phyloP scores from a whole-genome alignment of 768 basidiomycete species.

The Tricholoma flavovirens region DNA sequence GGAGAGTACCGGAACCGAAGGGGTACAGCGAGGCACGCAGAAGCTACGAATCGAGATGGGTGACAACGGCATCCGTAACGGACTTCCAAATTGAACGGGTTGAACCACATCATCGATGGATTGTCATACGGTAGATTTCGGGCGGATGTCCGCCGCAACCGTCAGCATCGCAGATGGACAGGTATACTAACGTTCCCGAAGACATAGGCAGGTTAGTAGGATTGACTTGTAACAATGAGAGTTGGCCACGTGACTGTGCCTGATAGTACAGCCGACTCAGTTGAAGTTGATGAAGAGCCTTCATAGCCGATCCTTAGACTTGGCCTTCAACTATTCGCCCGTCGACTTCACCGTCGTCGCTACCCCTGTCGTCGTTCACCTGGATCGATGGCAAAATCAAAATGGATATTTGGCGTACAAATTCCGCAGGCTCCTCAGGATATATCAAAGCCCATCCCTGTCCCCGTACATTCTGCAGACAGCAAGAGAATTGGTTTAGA shows the following conservation, averaged over 20 bases:
- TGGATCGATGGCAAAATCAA: constrained; percentile 23
- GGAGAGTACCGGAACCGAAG: no score
- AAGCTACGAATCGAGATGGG: no score
- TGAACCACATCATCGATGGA: not conserved
- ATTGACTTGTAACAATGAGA: no score
- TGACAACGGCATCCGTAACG: no score
- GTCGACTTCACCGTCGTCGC: not conserved
- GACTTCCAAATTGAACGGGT: not conserved
- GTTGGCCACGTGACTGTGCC: not conserved
- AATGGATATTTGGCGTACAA: constrained; percentile 31
- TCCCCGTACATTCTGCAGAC: constrained; percentile 50
- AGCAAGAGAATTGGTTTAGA: constrained; percentile 93
- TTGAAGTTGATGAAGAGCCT: no score
- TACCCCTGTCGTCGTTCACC: not conserved
- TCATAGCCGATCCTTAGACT: no score
- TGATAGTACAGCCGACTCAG: not conserved
- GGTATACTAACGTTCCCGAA: not conserved
- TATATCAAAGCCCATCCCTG: constrained; percentile 26
- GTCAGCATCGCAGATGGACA: not conserved
- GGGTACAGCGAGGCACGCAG: no score
- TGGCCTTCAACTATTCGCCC: not conserved
- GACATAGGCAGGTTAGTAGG: not conserved
- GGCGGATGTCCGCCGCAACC: not conserved
- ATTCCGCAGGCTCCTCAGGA: constrained; percentile 17
- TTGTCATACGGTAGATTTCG: not conserved